These are phyloP conservation scores for Tricholoma flavovirens DNA, from an alignment of 768 basidiomycete species.

Conservation along the genomic window DNA sequence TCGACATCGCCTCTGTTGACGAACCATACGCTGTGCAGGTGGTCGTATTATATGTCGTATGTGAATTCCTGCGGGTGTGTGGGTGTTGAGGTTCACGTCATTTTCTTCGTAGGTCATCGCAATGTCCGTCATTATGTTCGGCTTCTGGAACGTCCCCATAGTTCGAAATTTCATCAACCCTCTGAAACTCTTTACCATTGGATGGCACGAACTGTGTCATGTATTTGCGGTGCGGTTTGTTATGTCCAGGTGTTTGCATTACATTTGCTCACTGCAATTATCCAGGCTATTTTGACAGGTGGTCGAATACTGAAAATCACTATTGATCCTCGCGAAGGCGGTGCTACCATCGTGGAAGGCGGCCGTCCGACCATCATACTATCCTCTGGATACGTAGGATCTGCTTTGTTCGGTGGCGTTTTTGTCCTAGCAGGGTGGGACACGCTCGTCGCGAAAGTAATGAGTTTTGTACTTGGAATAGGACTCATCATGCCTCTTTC, in stretches of 20 bases:
- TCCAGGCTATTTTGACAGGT: constrained; percentile 71
- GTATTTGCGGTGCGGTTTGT: constrained; percentile 55
- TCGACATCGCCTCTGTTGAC: constrained; percentile 12
- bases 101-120: constrained; percentile 58
- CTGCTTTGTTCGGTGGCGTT: constrained; percentile 74
- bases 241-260: not conserved
- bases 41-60: constrained; percentile 70
- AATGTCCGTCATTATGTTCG: constrained; percentile 81
- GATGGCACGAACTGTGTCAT: constrained; percentile 86
- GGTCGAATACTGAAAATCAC: constrained; percentile 75
- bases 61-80: constrained; percentile 21
- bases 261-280: not conserved
- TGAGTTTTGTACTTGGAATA: constrained; percentile 86
- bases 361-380: constrained; percentile 69
- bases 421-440: constrained; percentile 83
- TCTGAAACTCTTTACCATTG: constrained; percentile 82
- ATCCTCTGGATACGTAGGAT: constrained; percentile 77
- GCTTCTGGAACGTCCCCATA: constrained; percentile 83
- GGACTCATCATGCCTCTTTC: constrained; percentile 82
- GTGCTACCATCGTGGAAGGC: constrained; percentile 71
- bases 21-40: constrained; percentile 39
- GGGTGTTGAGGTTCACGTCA: constrained; percentile 2
- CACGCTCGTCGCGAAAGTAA: constrained; percentile 85
- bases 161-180: constrained; percentile 76
- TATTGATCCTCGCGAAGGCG: constrained; percentile 80